These are phyloP conservation scores for Ustilago vetiveriae DNA, from an alignment of 1,284 basidiomycete genomes.

Conservation along the genomic window DNA sequence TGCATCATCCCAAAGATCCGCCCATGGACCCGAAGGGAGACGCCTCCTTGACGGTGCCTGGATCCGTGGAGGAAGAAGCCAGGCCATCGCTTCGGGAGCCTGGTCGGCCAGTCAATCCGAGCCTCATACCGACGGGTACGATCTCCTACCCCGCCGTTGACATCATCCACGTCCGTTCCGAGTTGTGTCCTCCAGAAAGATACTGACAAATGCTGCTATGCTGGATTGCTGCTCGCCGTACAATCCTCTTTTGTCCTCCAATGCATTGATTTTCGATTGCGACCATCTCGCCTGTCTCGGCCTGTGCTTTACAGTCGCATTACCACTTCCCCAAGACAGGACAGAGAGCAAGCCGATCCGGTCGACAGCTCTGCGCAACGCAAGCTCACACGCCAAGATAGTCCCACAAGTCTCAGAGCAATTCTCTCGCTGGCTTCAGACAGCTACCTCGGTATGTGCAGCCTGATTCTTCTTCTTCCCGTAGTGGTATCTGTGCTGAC, in stretches of 20 bases:
- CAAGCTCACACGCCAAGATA: neutral
- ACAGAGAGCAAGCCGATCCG: neutral
- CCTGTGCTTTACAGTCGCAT: constrained; percentile 4
- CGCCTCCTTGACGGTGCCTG: constrained; percentile 47
- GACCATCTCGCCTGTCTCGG: neutral
- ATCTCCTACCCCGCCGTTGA: constrained; percentile 30
- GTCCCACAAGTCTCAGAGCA: constrained; percentile 32
- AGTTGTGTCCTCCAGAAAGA: neutral
- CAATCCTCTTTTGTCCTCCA: neutral
- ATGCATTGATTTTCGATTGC: neutral
- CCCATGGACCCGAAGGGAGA: constrained; percentile 5
- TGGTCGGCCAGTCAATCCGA: constrained; percentile 44
- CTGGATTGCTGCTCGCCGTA: neutral
- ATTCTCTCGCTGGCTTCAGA: constrained; percentile 43
- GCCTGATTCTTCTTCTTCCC: neutral
- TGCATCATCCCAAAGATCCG: neutral
- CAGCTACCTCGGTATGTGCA: constrained; percentile 44
- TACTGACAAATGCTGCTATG: constrained; percentile 1
- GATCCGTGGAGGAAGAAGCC: constrained; percentile 44
- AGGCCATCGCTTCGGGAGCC: constrained; percentile 50
- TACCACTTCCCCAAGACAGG: neutral
- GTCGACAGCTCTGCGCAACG: constrained; percentile 1
- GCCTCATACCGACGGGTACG: constrained; percentile 37
- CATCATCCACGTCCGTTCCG: neutral
- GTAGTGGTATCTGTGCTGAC: neutral